phyloP scores from a whole-genome alignment of 2,329 filamentous ascomycete genomes.

The Aquanectria penicillioides region DNA sequence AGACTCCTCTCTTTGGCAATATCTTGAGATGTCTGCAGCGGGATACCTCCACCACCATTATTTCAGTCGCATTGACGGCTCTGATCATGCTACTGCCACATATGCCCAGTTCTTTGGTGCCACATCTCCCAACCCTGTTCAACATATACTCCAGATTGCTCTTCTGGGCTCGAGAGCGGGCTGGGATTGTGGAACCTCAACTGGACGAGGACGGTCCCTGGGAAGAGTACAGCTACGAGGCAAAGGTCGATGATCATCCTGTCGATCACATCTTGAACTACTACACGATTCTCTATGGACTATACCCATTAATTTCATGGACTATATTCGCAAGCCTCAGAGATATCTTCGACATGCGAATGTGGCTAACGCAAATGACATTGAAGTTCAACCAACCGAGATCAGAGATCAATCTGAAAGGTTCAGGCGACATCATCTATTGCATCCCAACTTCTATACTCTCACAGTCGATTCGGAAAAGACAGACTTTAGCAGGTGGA shows the following conservation, averaged over 20 bases:
- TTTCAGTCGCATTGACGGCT: conserved; percentile 79
- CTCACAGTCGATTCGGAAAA: conserved; percentile 84
- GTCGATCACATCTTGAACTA: conserved; percentile 78
- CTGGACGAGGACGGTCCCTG: conserved; percentile 59
- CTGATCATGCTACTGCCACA: conserved; percentile 86
- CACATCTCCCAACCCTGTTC: conserved; percentile 78
- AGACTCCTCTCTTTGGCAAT: conserved; percentile 77
- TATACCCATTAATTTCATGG: conserved; percentile 90
- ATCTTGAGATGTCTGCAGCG: conserved; percentile 78
- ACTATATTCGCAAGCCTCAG: conserved; percentile 84
- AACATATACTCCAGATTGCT: conserved; percentile 82
- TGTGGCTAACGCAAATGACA: conserved; percentile 74
- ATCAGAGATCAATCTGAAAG: conserved; percentile 80
- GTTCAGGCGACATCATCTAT: conserved; percentile 76
- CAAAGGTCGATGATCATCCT: conserved; percentile 69
- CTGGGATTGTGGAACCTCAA: conserved; percentile 49
- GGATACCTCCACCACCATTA: conserved; percentile 79
- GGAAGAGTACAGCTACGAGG: conserved; percentile 71
- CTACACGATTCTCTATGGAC: conserved; percentile 83
- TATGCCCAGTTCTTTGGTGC: conserved; percentile 77
- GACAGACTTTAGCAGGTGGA: conserved; percentile 79
- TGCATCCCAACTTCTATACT: conserved; percentile 87
- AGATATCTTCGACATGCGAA: conserved; percentile 80
- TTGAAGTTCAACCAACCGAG: conserved; percentile 81
- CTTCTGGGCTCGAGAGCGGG: conserved; percentile 76